Conservation (phyloP, 2,329 filamentous ascomycete species). For the Botrytis pseudocinerea region DNA sequence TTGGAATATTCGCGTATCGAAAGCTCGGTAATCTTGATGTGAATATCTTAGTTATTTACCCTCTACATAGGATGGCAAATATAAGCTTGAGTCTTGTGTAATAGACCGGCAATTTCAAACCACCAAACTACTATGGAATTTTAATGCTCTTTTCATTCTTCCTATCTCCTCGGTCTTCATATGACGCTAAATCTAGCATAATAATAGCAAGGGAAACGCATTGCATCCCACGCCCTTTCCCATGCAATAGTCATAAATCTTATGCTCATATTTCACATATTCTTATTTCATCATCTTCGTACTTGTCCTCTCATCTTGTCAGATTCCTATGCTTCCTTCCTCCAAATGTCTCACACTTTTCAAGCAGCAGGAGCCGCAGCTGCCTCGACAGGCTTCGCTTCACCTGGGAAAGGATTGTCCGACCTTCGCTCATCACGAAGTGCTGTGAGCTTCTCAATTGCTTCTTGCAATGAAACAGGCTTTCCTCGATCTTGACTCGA, state of each 20-base stretch:
- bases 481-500: slow-evolving; percentile 62
- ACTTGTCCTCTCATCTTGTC: background rate
- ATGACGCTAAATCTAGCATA: slow-evolving; percentile 1
- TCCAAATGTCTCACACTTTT: background rate
- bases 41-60: background rate
- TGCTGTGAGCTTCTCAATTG: slow-evolving; percentile 55
- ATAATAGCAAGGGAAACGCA: slow-evolving; percentile 1
- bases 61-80: background rate
- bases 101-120: background rate
- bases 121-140: background rate
- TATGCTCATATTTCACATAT: background rate
- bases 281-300: slow-evolving; percentile 3
- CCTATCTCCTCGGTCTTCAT: background rate
- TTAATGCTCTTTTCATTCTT: slow-evolving; percentile 11
- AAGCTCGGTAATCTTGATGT: background rate
- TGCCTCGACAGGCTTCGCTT: slow-evolving; percentile 22
- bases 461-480: slow-evolving; percentile 57
- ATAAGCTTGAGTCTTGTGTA: background rate
- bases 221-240: background rate
- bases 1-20: background rate
- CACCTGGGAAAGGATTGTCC: slow-evolving; percentile 44
- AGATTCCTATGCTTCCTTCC: background rate
- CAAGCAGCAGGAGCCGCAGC: slow-evolving; percentile 7
- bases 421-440: slow-evolving; percentile 50
- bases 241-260: background rate